Base-by-base conservation (phyloP, 129 eudicot species). In the Arctium lappa region DNA sequence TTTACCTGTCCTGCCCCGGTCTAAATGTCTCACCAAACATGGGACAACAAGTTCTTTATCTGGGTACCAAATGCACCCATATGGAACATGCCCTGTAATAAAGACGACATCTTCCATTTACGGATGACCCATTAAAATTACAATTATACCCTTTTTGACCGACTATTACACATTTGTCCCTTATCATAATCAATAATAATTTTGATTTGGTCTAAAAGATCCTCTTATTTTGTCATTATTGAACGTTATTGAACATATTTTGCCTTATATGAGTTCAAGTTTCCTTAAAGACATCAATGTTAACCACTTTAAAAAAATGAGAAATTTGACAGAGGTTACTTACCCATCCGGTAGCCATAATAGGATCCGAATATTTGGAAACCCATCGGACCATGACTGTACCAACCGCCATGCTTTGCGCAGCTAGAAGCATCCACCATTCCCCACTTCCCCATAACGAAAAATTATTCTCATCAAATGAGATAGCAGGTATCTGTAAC, bases 301-400 rank as follows among this genome's bases (percentile, higher is more conserved):
- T 81, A 81, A 15, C 15, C 8, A 70, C 36, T 76, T 65, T 6
- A 69, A 69, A 36, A 40, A 72, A 82, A 44, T 4, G 77, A 34
- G 70, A 40, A 66, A 69, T 65, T 72, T 18, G 44, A 48, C 46
- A 71, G 70, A 81, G 12, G 79, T 31, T 73, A 78, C 89, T 78
- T 88, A 96, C 99, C 99, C 97, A 96, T 85, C 99, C 99, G 72
- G 99, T 96, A 63, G 99, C 99, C 99, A 96, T 96, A 82, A 96
- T 65, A 56, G 99, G 98, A 88, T 96, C 99, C 2, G 99, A 88
- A 82, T 91, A 96, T 86, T 96, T 91, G 65, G 97, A 91, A 84
- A 96, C 99, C 99, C 99, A 96, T 37, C 97, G 97, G 78, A 96
- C 98, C 98, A 96, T 96, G 68, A 96, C 97, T 1, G 99, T 96